Evolutionary conservation across 805 yeast species (phyloP), one percentile per base, ranked within the genome.

Genomic region (Tanozyma kutaoensis): DNA sequence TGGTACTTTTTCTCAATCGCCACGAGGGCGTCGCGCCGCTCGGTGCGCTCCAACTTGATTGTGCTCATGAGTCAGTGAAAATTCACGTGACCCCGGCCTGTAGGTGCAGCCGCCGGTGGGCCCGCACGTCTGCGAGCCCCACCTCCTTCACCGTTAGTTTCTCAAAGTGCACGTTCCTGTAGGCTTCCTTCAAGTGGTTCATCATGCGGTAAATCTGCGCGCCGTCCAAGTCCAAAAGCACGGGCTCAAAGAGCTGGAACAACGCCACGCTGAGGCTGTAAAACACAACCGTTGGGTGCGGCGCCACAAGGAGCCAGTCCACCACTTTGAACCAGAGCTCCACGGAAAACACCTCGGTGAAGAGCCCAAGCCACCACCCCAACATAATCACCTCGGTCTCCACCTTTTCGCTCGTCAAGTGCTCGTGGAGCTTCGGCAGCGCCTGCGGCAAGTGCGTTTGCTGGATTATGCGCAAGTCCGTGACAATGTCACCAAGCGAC

Each of bases 1-100:
- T 86, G 95, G 55, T 82, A 86, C 53, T 76, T 78, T 56, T 79
- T 73, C 55, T 91, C 98, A 43, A 82, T 76, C 18, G 65, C 93
- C 37, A 84, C 77, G 43, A 91, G 70, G 29, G 88, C 74, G 67
- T 91, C 99, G 62, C 99, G 77, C 62, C 97, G 85, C 40, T 81
- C 70, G 29, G 99, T 91, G 59, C 81, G 66, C 45, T 62, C 64
- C 37, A 55, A 44, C 40, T n/a, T n/a, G n/a, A n/a, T n/a, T n/a
- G n/a, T n/a, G n/a, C n/a, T n/a, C n/a, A n/a, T n/a, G n/a, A n/a
- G n/a, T n/a, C n/a, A n/a, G n/a, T n/a, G n/a, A n/a, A n/a, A n/a
- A n/a, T n/a, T n/a, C n/a, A n/a, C n/a, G n/a, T n/a, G n/a, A n/a
- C n/a, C n/a, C n/a, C n/a, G n/a, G n/a, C n/a, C n/a, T n/a, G n/a